Percentiles rank a stretch among this genome's conserved stretches.
Evolutionary conservation across 192 early-diverging fungal species (phyloP).

Genomic region (Paraglomus brasilianum): DNA sequence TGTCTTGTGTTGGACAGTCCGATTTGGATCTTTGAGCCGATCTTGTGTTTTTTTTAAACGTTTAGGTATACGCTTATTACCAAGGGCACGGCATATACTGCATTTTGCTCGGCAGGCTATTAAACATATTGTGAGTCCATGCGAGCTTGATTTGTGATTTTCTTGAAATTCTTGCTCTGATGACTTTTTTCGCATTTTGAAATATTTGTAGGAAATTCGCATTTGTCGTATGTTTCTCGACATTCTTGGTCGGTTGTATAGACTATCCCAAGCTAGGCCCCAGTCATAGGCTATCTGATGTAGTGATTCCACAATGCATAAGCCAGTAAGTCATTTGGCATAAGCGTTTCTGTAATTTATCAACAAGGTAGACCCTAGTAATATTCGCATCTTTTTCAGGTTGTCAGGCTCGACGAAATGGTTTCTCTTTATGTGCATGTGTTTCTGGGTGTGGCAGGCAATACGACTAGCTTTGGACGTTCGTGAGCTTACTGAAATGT

Average conservation of each 20-base stretch:
- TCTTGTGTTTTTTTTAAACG: conserved; percentile 2
- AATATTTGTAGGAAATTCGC: conserved; percentile 63
- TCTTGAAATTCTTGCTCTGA: background rate
- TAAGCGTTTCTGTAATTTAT: background rate
- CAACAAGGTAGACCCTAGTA: background rate
- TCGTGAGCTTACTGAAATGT: conserved; percentile 74
- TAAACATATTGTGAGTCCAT: conserved; percentile 77
- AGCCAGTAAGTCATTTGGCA: conserved; percentile 45
- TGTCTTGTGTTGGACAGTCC: background rate
- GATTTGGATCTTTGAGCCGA: too few relatives aligned
- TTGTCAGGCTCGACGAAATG: conserved; percentile 57
- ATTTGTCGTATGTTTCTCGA: conserved; percentile 86
- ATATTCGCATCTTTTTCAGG: conserved; percentile 30
- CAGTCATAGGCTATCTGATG: conserved; percentile 68
- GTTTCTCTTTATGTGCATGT: conserved; percentile 62
- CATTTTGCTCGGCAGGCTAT: conserved; percentile 71
- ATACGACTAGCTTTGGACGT: conserved; percentile 67
- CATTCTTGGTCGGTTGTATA: conserved; percentile 88
- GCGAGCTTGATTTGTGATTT: background rate
- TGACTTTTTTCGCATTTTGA: background rate
- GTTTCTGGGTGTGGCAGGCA: conserved; percentile 78
- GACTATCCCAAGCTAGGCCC: conserved; percentile 79
- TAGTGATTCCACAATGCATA: conserved; percentile 78
- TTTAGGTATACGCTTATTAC: conserved; percentile 81
- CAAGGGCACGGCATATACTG: conserved; percentile 83